Percentiles rank a stretch among this genome's conserved stretches.
Conservation (phyloP, 2,329 filamentous ascomycete species). For the Trichoderma koningii region DNA sequence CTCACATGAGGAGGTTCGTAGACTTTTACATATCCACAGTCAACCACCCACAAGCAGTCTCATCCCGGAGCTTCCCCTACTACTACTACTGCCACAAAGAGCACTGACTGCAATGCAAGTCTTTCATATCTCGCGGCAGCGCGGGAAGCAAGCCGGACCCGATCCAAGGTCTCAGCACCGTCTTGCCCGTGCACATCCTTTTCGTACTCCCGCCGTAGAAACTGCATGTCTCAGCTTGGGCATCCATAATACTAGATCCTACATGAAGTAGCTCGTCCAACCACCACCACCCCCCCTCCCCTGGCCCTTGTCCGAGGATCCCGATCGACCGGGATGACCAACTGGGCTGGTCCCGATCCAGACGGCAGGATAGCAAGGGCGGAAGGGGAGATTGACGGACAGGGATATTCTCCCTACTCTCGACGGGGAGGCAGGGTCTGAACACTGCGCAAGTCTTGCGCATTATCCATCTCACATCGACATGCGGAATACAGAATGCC, state of each 20-base stretch:
- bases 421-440: background rate
- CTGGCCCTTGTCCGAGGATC: constrained; percentile 13
- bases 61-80: too few species aligned
- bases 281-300: background rate
- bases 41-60: too few species aligned
- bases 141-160: constrained; percentile 7
- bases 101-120: background rate
- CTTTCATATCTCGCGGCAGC: background rate
- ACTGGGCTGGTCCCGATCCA: constrained; percentile 1
- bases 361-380: background rate
- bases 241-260: background rate
- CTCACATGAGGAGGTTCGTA: too few species aligned
- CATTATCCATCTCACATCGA: too few species aligned
- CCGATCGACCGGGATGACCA: constrained; percentile 13
- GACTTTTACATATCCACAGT: too few species aligned
- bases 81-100: too few species aligned
- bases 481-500: background rate
- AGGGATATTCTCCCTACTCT: background rate
- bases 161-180: background rate
- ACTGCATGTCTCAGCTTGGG: constrained; percentile 8
- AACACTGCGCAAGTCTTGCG: background rate
- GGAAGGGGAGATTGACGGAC: background rate
- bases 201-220: too few species aligned
- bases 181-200: background rate
- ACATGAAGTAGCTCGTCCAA: too few species aligned